Evolutionary conservation across 2,329 filamentous ascomycete genomes (phyloP), one percentile per base, ranked within the genome.

Genomic region (Xylaria sp.): DNA sequence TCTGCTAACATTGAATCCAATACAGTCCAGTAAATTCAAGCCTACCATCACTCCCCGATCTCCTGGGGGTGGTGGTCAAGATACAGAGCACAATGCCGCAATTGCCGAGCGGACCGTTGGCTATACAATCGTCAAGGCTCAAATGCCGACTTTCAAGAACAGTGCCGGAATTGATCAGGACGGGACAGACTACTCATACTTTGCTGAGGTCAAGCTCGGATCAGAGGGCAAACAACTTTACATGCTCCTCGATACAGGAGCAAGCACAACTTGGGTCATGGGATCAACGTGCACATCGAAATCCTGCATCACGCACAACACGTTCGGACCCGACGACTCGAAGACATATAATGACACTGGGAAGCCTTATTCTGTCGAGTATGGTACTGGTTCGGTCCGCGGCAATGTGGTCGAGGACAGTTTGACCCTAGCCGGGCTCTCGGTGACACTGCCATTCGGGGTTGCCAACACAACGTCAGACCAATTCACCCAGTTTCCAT

Each of bases 191-290:
- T 89, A 86, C 72, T 89, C 89, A 1, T 91, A 92, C 79, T 91
- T 91, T 73, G 79, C 89, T 52, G 79, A 88, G 75, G 86, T 86
- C 18, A 74, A 81, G 41, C 76, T 92, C 18, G 90, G 90, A 15
- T 88, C 89, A 3, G 79, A 82, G 15, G 79, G 80, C 51, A 88
- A 86, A 71, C 77, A 83, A 1, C 73, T 91, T 72, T 88, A 87
- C 73, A 87, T 92, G 86, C 83, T 91, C 31, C 80, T 91, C 66
- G 90, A 92, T 77, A 90, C 89, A 8, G 90, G 90, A 31, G 89
- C 89, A 48, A 87, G 87, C 25, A 93, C 92, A 67, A 94, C 91
- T 13, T 97, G 94, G 94, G 88, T 97, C 23, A 96, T 96, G 88
- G 88, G 90, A 36, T 83, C 88, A 18, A 82, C 85, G 64, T 97